phyloP scores from a whole-genome alignment of 306 rosid species.

The Dryas alaskensis region DNA sequence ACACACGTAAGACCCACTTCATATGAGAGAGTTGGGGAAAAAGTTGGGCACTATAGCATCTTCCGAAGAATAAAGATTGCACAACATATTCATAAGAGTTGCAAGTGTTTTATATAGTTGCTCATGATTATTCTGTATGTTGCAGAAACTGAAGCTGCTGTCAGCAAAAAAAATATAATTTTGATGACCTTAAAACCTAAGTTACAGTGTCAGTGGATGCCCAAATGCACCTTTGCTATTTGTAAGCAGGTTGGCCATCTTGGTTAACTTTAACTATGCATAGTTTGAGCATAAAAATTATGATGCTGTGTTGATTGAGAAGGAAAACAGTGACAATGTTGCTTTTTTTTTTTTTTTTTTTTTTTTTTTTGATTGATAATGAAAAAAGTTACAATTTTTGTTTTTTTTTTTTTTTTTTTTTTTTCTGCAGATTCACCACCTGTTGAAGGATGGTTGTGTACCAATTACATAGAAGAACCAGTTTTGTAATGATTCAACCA shows the following conservation, averaged over 20 bases:
- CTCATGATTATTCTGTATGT: slow-evolving; percentile 26
- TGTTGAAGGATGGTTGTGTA: slow-evolving; percentile 2
- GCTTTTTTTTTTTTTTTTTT: too few species aligned
- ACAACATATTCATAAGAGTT: neutral
- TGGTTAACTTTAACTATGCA: too few species aligned
- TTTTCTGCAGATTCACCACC: slow-evolving; percentile 6
- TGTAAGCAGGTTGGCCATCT: neutral
- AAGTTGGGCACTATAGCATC: too few species aligned
- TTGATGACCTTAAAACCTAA: slow-evolving; percentile 44
- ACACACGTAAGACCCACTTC: too few species aligned
- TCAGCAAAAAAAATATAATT: slow-evolving; percentile 25
- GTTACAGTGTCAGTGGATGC: neutral
- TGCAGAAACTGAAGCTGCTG: slow-evolving; percentile 79
- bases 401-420: too few species aligned
- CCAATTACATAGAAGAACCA: neutral
- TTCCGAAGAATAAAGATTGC: neutral
- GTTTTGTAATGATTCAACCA: neutral
- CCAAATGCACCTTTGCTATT: slow-evolving; percentile 3
- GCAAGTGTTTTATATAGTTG: neutral
- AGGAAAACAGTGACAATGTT: too few species aligned
- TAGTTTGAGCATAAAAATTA: too few species aligned
- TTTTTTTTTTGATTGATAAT: too few species aligned
- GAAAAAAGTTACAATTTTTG: too few species aligned
- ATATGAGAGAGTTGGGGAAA: too few species aligned
- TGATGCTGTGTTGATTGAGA: too few species aligned